These are phyloP conservation scores for Lanmaoa rubissima DNA, from an alignment of 768 basidiomycete genomes.

Conservation along the genomic window DNA sequence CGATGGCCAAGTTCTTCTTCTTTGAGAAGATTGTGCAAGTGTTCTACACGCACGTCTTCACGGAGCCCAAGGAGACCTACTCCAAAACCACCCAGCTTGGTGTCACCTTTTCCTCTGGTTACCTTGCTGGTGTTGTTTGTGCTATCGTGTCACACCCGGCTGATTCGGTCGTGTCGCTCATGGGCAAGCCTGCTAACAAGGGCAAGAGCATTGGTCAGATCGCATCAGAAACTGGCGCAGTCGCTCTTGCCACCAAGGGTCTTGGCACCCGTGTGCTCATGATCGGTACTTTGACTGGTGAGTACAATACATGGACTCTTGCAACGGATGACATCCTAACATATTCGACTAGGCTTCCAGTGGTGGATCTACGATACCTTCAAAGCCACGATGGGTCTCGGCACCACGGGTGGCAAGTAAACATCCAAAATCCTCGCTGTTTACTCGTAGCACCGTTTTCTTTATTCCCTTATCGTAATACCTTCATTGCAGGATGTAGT, in stretches of 20 bases:
- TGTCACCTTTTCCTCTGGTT: conserved; percentile 86
- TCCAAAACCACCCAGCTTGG: conserved; percentile 82
- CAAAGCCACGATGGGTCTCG: conserved; percentile 80
- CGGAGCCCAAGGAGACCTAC: conserved; percentile 73
- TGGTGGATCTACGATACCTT: conserved; percentile 93
- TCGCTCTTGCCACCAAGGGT: conserved; percentile 74
- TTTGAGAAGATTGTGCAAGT: conserved; percentile 85
- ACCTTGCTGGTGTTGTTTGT: conserved; percentile 94
- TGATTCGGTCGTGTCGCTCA: conserved; percentile 88
- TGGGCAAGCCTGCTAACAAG: conserved; percentile 86
- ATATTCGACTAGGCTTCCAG: conserved; percentile 62
- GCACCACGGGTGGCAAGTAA: conserved; percentile 87
- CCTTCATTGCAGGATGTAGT: neutral
- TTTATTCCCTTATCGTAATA: conserved; percentile 1
- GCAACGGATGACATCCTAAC: neutral
- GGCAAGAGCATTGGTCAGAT: conserved; percentile 74
- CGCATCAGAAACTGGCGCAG: conserved; percentile 64
- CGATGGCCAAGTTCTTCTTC: conserved; percentile 99
- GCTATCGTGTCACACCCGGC: conserved; percentile 96
- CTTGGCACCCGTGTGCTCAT: conserved; percentile 83
- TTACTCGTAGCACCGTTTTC: neutral
- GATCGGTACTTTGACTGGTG: conserved; percentile 61
- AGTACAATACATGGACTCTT: neutral
- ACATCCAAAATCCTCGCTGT: neutral
- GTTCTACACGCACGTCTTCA: conserved; percentile 88